phyloP scores from a whole-genome alignment of 208 protist species.

The Phytomonas sp. region DNA sequence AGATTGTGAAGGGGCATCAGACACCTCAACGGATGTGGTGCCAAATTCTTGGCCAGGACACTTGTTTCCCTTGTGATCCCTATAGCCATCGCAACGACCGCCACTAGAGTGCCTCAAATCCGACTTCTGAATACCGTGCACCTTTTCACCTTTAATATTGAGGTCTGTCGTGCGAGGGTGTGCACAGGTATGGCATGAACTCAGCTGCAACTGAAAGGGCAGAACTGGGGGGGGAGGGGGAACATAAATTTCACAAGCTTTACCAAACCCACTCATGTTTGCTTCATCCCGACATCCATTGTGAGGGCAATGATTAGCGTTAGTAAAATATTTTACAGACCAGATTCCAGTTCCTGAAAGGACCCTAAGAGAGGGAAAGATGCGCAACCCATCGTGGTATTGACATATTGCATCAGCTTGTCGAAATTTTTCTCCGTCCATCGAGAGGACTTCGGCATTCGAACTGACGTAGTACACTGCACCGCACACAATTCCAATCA shows the following conservation, averaged over 20 bases:
- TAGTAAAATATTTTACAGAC: not conserved
- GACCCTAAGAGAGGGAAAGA: not conserved
- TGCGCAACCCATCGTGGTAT: not conserved
- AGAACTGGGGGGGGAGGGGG: not conserved
- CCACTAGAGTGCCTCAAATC: not conserved
- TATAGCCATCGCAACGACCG: not conserved
- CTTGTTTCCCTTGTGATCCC: not conserved
- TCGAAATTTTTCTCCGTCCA: not conserved
- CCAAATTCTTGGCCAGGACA: not conserved
- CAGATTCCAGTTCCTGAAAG: not conserved
- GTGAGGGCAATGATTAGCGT: not conserved
- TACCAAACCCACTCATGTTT: not conserved
- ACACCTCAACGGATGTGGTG: not conserved
- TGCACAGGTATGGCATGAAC: not conserved
- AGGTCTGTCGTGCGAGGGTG: not conserved
- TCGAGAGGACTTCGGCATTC: not conserved
- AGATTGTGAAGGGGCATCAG: not conserved
- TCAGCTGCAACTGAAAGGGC: not conserved
- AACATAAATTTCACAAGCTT: not conserved
- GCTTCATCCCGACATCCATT: not conserved
- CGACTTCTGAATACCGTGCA: not conserved
- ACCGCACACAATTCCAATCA: slow-evolving; percentile 32
- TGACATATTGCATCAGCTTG: not conserved
- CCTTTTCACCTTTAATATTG: not conserved
- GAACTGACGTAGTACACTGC: slow-evolving; percentile 23